Conservation (phyloP, 2,329 filamentous ascomycete genomes). For the Alternaria ventricosa region DNA sequence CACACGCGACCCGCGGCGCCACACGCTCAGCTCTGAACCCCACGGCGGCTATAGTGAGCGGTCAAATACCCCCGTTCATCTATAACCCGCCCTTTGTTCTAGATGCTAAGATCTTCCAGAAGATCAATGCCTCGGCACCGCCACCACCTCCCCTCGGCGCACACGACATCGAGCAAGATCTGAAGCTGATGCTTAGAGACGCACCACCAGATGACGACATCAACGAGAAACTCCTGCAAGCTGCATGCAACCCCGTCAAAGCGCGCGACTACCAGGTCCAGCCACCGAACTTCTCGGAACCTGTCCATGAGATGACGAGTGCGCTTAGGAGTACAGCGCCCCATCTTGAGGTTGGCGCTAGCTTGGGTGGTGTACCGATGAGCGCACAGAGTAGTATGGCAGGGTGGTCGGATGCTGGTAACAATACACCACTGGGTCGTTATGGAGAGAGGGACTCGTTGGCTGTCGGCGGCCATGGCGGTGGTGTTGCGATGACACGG, state of each 20-base stretch:
- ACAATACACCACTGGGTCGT: constrained; percentile 45
- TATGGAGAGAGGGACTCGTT: constrained; percentile 34
- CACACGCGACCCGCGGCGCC: constrained; percentile 61
- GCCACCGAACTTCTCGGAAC: constrained; percentile 39
- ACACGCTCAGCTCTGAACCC: constrained; percentile 63
- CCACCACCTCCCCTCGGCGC: constrained; percentile 52
- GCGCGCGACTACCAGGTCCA: constrained; percentile 45
- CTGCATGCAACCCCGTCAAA: constrained; percentile 42
- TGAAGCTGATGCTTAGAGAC: constrained; percentile 55
- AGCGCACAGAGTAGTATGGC: constrained; percentile 48
- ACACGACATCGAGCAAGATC: constrained; percentile 57
- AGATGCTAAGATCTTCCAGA: constrained; percentile 54
- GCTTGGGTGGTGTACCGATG: constrained; percentile 48
- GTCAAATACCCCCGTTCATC: constrained; percentile 50
- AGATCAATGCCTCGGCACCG: constrained; percentile 57
- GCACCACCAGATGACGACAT: constrained; percentile 47
- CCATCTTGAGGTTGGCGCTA: constrained; percentile 40
- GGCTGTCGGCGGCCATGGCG: constrained; percentile 29
- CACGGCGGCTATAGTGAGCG: constrained; percentile 52
- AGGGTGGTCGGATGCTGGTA: constrained; percentile 45
- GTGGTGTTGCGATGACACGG: constrained; percentile 45
- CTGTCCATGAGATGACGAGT: constrained; percentile 42
- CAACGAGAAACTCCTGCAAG: constrained; percentile 48
- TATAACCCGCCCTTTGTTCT: constrained; percentile 52
- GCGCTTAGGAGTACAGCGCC: constrained; percentile 38